These are phyloP conservation scores for Ricinus communis DNA, from an alignment of 345 rosid species.

Conservation along the genomic window DNA sequence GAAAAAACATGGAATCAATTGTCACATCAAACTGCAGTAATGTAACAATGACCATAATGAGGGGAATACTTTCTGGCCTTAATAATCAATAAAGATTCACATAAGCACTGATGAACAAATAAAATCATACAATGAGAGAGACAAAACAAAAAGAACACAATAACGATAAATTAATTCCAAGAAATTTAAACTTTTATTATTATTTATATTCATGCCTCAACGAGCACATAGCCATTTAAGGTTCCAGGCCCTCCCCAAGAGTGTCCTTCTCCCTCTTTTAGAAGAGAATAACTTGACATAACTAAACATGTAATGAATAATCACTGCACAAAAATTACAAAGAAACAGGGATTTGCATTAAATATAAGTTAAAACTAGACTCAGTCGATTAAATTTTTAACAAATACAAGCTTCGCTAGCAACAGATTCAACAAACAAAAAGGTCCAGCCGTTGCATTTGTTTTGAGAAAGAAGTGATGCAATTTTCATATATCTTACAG, in stretches of 20 bases:
- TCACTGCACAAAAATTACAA: not conserved
- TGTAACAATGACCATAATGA: not conserved
- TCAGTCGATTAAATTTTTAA: not conserved
- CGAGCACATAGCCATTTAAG: not conserved
- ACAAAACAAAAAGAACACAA: not conserved
- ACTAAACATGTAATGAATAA: not conserved
- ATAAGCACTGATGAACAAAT: not conserved
- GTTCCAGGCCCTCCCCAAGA: not conserved
- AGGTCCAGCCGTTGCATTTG: not conserved
- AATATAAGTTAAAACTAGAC: not conserved
- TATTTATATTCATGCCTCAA: constrained; percentile 3
- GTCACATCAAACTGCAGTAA: not conserved
- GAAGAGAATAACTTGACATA: not conserved
- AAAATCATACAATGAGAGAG: not conserved
- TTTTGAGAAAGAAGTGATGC: not conserved
- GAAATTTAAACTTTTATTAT: not conserved
- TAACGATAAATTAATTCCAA: not conserved
- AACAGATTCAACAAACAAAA: not conserved
- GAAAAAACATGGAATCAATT: constrained; percentile 5
- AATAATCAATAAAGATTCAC: not conserved
- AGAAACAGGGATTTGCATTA: not conserved
- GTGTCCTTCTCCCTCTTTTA: not conserved
- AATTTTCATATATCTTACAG: not conserved
- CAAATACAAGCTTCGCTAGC: not conserved
- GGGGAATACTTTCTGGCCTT: not conserved